Evolutionary conservation across 2,329 filamentous ascomycete species (phyloP).

Genomic region (Talaromyces islandicus): DNA sequence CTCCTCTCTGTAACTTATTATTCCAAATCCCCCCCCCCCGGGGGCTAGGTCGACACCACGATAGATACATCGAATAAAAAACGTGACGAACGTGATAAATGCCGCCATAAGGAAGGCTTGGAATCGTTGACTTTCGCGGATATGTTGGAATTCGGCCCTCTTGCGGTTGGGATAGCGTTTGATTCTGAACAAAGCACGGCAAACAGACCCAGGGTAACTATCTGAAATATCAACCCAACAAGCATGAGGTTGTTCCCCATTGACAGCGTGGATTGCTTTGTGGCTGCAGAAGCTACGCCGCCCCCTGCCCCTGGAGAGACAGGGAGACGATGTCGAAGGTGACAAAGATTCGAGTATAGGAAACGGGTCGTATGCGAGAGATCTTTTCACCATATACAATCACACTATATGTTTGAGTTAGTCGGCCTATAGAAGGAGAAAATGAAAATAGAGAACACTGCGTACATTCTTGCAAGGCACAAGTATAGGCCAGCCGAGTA

Average conservation of each 20-base stretch:
- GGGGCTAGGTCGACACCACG: conserved; percentile 1
- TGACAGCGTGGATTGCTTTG: not conserved
- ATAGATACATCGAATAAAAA: not conserved
- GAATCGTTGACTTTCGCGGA: not conserved
- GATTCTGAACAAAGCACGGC: not conserved
- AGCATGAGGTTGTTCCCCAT: conserved; percentile 4
- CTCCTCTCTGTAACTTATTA: not conserved
- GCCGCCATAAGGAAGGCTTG: not conserved
- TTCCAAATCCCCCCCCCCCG: conserved; percentile 1
- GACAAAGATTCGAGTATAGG: not conserved
- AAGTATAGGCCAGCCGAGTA: not conserved
- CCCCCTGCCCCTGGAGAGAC: not conserved
- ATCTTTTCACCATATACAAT: not conserved
- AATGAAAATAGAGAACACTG: not conserved
- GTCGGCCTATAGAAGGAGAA: not conserved
- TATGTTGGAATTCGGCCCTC: not conserved
- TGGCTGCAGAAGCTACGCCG: not conserved
- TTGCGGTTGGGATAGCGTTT: not conserved
- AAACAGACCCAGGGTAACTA: not conserved
- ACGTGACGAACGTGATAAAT: not conserved
- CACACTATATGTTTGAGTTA: not conserved
- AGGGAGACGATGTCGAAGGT: conserved; percentile 1
- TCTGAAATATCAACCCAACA: not conserved
- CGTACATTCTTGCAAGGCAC: conserved; percentile 2
- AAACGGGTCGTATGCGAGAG: not conserved